Percentiles rank a stretch among this genome's conserved stretches.
phyloP scores from a whole-genome alignment of 306 rosid genomes.

The Argentina anserina region DNA sequence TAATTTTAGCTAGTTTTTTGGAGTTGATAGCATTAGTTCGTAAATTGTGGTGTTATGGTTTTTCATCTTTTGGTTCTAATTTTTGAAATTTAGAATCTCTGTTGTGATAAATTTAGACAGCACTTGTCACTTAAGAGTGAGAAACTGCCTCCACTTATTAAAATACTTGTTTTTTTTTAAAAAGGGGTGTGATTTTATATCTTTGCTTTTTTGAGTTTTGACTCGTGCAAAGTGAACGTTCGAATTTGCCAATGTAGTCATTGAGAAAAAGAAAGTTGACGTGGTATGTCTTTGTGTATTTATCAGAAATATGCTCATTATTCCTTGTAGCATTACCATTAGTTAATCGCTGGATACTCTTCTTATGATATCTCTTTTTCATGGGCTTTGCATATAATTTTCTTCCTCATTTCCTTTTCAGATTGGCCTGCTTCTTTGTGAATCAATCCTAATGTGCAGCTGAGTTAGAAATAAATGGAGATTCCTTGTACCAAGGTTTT shows the following conservation, averaged over 20 bases:
- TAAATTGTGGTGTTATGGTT: background rate
- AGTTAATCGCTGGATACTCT: background rate
- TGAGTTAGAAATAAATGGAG: constrained; percentile 23
- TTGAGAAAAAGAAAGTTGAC: background rate
- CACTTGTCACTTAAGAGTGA: background rate
- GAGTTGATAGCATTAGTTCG: background rate
- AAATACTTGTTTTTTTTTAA: background rate
- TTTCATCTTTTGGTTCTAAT: background rate
- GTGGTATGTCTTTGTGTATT: background rate
- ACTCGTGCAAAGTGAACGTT: background rate
- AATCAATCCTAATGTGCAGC: constrained; percentile 23
- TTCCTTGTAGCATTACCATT: constrained; percentile 9
- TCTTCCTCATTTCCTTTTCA: constrained; percentile 6
- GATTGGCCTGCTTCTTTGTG: constrained; percentile 14
- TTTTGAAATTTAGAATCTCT: background rate
- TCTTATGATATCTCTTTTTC: background rate
- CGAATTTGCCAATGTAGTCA: background rate
- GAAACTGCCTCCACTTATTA: background rate
- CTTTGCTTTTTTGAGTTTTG: constrained; percentile 2
- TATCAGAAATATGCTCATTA: background rate
- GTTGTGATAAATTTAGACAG: background rate
- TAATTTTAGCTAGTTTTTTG: background rate
- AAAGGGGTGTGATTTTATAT: background rate
- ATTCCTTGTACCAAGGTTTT: constrained; percentile 24
- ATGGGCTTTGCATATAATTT: background rate